phyloP scores from a whole-genome alignment of 306 rosid species.

The Purshia tridentata region DNA sequence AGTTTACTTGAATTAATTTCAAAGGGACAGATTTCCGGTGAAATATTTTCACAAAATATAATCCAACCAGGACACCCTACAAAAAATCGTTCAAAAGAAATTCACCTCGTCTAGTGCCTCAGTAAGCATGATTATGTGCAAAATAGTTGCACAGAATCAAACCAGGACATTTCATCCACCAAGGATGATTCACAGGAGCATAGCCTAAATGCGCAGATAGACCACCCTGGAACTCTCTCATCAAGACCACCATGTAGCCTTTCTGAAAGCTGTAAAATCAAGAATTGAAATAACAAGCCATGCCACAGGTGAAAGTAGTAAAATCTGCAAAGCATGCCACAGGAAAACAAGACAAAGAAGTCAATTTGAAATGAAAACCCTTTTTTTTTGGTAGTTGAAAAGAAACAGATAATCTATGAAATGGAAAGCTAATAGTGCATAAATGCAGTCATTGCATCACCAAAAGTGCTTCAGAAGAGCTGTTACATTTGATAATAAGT shows the following conservation, averaged over 20 bases:
- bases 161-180: not conserved
- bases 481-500: no score
- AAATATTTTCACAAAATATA: no score
- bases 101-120: not conserved
- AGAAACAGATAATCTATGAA: no score
- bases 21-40: not conserved
- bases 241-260: conserved; percentile 7
- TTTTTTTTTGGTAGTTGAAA: no score
- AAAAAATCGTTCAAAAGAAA: no score
- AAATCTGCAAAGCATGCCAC: not conserved
- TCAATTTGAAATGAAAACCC: no score
- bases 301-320: not conserved
- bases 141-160: not conserved
- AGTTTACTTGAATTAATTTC: not conserved
- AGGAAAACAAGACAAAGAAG: not conserved
- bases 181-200: not conserved
- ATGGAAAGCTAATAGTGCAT: no score
- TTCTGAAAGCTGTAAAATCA: conserved; percentile 5
- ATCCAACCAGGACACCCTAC: not conserved
- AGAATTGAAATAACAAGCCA: not conserved
- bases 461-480: no score
- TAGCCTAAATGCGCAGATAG: not conserved
- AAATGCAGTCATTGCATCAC: no score
- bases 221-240: not conserved
- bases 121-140: not conserved